Percentiles rank a stretch among this genome's conserved stretches.
These are phyloP conservation scores for Sporothrix mexicana DNA, from an alignment of 2,329 filamentous ascomycete species.

Conservation along the genomic window DNA sequence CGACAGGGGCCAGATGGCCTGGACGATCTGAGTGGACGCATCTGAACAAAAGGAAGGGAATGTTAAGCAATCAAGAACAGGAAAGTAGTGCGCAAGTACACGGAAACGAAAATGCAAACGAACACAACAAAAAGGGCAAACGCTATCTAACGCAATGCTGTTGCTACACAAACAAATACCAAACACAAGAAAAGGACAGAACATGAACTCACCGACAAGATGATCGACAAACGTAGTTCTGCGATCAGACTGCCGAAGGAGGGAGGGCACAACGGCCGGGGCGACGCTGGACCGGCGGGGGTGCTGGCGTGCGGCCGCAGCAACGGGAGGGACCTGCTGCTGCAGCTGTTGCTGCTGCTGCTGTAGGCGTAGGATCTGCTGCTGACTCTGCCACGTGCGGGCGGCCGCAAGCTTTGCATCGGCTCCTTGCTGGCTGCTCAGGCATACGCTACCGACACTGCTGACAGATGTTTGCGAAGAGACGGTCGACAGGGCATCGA, in stretches of 20 bases:
- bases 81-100: background rate
- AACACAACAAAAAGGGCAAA: background rate
- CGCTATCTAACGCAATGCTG: background rate
- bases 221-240: constrained; percentile 96
- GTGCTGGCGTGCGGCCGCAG: constrained; percentile 67
- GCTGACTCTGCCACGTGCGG: constrained; percentile 33
- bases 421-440: constrained; percentile 30
- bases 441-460: constrained; percentile 28
- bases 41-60: constrained; percentile 62
- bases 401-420: constrained; percentile 31
- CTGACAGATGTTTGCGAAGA: constrained; percentile 37
- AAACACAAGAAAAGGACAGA: background rate
- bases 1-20: constrained; percentile 94
- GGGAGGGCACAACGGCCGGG: constrained; percentile 70
- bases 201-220: constrained; percentile 82
- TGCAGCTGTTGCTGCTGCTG: constrained; percentile 30
- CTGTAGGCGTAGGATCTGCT: constrained; percentile 26
- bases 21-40: constrained; percentile 95
- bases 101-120: too few relatives aligned
- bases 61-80: constrained; percentile 28
- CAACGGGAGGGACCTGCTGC: background rate
- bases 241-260: constrained; percentile 86
- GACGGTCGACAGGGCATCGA: constrained; percentile 38
- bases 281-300: constrained; percentile 62
- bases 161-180: background rate